phyloP scores from a whole-genome alignment of 176 grass and related monocot genomes.

The Calamus simplicifolius region DNA sequence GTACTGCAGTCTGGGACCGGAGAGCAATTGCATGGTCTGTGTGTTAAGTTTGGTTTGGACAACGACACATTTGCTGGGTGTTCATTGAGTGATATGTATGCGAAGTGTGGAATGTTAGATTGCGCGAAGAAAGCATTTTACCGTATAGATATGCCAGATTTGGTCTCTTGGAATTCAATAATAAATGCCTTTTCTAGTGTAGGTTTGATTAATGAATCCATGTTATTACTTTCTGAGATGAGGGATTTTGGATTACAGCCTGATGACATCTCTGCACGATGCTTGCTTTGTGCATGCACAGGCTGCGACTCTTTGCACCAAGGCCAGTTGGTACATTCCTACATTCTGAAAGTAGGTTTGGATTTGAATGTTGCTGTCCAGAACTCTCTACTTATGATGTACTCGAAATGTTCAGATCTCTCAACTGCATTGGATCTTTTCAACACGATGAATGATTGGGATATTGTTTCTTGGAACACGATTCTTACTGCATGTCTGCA shows the following conservation, averaged over 20 bases:
- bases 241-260: constrained; percentile 8
- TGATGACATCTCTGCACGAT: constrained; percentile 16
- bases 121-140: constrained; percentile 10
- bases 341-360: constrained; percentile 9
- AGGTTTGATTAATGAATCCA: constrained; percentile 10
- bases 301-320: constrained; percentile 1
- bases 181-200: constrained; percentile 13
- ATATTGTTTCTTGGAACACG: constrained; percentile 23
- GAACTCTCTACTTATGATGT: constrained; percentile 14
- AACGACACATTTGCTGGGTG: constrained; percentile 20
- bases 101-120: constrained; percentile 18
- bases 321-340: constrained; percentile 12
- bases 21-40: constrained; percentile 18
- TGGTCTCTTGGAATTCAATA: constrained; percentile 25
- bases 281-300: constrained; percentile 20
- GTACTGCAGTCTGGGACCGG: background rate
- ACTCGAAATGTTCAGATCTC: constrained; percentile 10
- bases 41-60: constrained; percentile 13
- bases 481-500: constrained; percentile 22
- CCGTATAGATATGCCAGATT: constrained; percentile 18
- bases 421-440: constrained; percentile 4
- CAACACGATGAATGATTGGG: constrained; percentile 10
- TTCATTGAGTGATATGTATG: constrained; percentile 29
- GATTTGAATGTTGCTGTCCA: constrained; percentile 10
- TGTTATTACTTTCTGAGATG: constrained; percentile 14